Conservation (phyloP, 352 stramenopile genomes). For the Globisporangium ultimum region DNA sequence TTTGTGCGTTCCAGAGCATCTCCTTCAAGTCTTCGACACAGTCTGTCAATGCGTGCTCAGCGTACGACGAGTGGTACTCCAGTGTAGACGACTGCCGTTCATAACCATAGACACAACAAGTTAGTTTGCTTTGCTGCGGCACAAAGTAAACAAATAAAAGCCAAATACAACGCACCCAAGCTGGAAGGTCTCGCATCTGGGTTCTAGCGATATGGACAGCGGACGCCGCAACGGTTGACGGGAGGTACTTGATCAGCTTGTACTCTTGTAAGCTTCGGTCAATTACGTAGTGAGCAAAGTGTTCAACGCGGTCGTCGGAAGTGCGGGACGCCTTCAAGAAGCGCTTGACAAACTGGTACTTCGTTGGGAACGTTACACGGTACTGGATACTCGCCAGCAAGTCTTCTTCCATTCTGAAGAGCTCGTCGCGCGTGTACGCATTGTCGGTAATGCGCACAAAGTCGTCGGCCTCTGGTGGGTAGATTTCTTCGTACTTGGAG, state of each 20-base stretch:
- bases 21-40: constrained; percentile 80
- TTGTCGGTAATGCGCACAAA: constrained; percentile 98
- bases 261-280: constrained; percentile 99
- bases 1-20: constrained; percentile 73
- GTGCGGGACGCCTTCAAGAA: constrained; percentile 82
- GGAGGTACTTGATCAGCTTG: constrained; percentile 96
- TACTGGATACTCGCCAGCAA: constrained; percentile 70
- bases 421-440: constrained; percentile 86
- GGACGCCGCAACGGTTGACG: constrained; percentile 95
- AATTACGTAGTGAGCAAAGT: constrained; percentile 97
- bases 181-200: constrained; percentile 71
- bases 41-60: constrained; percentile 43
- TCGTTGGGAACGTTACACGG: constrained; percentile 80
- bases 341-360: constrained; percentile 85
- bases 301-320: constrained; percentile 64
- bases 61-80: constrained; percentile 79
- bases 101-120: constrained; percentile 9
- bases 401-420: constrained; percentile 83
- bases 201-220: constrained; percentile 95
- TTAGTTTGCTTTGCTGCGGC: constrained; percentile 5
- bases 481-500: constrained; percentile 98
- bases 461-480: constrained; percentile 90
- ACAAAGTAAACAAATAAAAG: constrained; percentile 1
- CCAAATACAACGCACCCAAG: constrained; percentile 51
- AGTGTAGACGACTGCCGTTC: constrained; percentile 48